Percentiles rank a stretch among this genome's conserved stretches.
Evolutionary conservation across 257 asterid genomes (phyloP).

Genomic region (Plantago ovata): DNA sequence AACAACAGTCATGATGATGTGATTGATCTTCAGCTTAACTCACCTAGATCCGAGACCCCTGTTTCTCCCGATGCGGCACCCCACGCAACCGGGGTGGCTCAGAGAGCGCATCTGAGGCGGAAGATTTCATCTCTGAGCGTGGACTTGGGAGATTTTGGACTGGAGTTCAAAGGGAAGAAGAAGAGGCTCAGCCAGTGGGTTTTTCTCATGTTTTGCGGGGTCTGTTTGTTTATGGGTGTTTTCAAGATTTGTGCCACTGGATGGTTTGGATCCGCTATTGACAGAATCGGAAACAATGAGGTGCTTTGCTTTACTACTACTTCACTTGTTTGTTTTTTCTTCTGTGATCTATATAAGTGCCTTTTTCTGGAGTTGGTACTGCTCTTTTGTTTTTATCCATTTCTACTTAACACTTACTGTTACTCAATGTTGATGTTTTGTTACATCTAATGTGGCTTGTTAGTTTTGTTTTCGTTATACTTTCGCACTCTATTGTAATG

Average conservation of each 20-base stretch:
- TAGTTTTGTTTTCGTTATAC: no score
- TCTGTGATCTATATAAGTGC: no score
- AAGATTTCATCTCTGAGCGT: slow-evolving; percentile 57
- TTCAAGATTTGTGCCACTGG: slow-evolving; percentile 87
- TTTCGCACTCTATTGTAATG: no score
- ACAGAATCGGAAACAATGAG: slow-evolving; percentile 57
- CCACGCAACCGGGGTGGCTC: slow-evolving; percentile 59
- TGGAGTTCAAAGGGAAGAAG: slow-evolving; percentile 70
- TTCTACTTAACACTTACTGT: no score
- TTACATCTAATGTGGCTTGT: no score
- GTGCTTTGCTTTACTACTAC: slow-evolving; percentile 23
- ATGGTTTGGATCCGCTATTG: slow-evolving; percentile 95
- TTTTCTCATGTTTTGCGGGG: slow-evolving; percentile 77
- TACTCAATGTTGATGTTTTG: no score
- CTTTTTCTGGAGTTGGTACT: no score
- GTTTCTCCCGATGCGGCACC: slow-evolving; percentile 49
- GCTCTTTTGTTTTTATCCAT: no score
- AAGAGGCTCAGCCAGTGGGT: slow-evolving; percentile 73
- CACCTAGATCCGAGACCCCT: slow-evolving; percentile 86
- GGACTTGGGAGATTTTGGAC: slow-evolving; percentile 67
- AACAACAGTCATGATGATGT: background rate
- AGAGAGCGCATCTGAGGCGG: slow-evolving; percentile 72
- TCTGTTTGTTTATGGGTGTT: slow-evolving; percentile 72
- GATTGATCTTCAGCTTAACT: slow-evolving; percentile 69
- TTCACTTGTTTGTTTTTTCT: background rate